These are phyloP conservation scores for Phlyctochytrium bullatum DNA, from an alignment of 192 early-diverging fungal species.

Conservation along the genomic window DNA sequence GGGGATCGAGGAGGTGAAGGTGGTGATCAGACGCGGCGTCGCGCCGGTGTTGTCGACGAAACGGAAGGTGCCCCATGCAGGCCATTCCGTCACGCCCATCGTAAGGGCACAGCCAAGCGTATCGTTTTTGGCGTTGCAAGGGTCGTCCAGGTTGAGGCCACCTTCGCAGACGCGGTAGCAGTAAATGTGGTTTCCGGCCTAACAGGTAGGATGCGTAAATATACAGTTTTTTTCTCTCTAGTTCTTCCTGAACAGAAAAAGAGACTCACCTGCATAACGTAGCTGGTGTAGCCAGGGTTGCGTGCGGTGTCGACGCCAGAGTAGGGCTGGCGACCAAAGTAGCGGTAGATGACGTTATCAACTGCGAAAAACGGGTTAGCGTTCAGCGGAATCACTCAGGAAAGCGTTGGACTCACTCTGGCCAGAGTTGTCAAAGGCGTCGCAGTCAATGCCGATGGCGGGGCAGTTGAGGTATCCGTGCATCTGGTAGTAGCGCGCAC, in stretches of 20 bases:
- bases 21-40: too few species aligned
- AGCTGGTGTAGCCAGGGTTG: neutral
- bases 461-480: conserved; percentile 27
- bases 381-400: too few species aligned
- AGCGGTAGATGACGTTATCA: conserved; percentile 17
- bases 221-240: neutral
- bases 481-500: conserved; percentile 24
- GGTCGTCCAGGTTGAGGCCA: conserved; percentile 8
- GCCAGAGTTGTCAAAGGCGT: conserved; percentile 1
- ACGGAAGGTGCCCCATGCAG: neutral
- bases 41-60: neutral
- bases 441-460: conserved; percentile 26
- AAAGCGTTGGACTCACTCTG: too few species aligned
- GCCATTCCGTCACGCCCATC: conserved; percentile 6
- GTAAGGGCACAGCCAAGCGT: conserved; percentile 18
- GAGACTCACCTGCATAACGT: too few species aligned
- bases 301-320: conserved; percentile 22
- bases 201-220: conserved; percentile 2
- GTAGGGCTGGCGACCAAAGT: conserved; percentile 32
- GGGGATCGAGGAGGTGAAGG: too few species aligned
- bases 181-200: conserved; percentile 13
- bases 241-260: neutral
- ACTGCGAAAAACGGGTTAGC: too few species aligned
- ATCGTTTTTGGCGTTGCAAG: conserved; percentile 28
- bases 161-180: conserved; percentile 19